These are phyloP conservation scores for Phytophthora cactorum DNA, from an alignment of 352 stramenopile species.

Conservation along the genomic window DNA sequence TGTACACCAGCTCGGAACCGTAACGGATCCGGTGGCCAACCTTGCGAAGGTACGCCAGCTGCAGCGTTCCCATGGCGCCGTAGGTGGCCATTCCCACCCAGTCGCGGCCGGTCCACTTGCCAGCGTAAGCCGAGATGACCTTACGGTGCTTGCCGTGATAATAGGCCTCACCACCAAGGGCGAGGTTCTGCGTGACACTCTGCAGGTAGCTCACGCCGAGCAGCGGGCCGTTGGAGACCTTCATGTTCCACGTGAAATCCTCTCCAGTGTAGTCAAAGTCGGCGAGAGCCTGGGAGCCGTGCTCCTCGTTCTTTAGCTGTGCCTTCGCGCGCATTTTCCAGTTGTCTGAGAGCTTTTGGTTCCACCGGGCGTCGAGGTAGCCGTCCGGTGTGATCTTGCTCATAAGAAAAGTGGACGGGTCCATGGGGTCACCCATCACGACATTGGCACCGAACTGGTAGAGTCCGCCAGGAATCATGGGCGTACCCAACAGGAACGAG, in stretches of 20 bases:
- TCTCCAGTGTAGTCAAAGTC: conserved; percentile 86
- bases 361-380: conserved; percentile 86
- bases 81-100: conserved; percentile 81
- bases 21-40: conserved; percentile 84
- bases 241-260: conserved; percentile 91
- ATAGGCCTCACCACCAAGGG: conserved; percentile 85
- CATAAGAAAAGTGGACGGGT: conserved; percentile 86
- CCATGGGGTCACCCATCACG: conserved; percentile 73
- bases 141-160: conserved; percentile 90
- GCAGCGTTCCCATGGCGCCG: conserved; percentile 81
- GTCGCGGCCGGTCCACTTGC: conserved; percentile 76
- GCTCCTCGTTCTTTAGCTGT: conserved; percentile 83
- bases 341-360: conserved; percentile 69
- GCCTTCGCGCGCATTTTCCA: conserved; percentile 90
- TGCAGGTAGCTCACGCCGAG: conserved; percentile 89
- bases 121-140: conserved; percentile 85
- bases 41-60: conserved; percentile 89
- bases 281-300: conserved; percentile 79
- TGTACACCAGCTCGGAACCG: conserved; percentile 88
- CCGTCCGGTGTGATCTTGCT: conserved; percentile 88
- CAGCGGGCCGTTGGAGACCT: conserved; percentile 88
- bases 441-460: conserved; percentile 91
- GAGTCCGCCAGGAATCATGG: conserved; percentile 84
- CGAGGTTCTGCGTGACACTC: conserved; percentile 81
- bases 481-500: conserved; percentile 80